Base-by-base conservation (phyloP, 345 rosid species). In the Syzygium aqueum region DNA sequence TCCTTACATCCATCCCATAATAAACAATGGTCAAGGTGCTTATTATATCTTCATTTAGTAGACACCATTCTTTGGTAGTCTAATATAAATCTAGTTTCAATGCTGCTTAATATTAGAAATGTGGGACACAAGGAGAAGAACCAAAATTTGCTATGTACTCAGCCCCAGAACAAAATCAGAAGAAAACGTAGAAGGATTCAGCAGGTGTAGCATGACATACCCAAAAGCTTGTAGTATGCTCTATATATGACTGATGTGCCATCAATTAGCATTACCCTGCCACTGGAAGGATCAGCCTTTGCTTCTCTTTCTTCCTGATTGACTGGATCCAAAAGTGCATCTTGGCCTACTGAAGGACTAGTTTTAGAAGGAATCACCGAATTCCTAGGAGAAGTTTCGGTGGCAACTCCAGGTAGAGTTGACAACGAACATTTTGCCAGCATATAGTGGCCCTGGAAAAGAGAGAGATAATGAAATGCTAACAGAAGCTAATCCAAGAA, bases 201-300 rank as follows among this genome's bases (percentile, higher is more conserved):
- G 30, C n/a, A 37, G 19, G 21, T 28, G n/a, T 52, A 40, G 27
- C 53, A 85, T 13, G 33, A 40, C 87, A 87, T 92, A 97, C 99
- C 99, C 91, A 97, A 89, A 88, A 96, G 97, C 96, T 97, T 97
- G 94, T 91, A 96, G 93, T 97, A 97, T 85, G 98, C 96, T 93
- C 99, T 92, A 90, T 96, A 97, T 37, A 97, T 95, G 91, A 97
- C 87, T 49, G 99, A 93, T 56, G 99, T 95, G 84, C 99, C 99
- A 91, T 97, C 99, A 88, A 97, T 92, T 84, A 97, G 98, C 99
- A 97, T 95, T 86, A 96, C 93, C 93, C 98, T 92, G 52, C 95
- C 94, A 90, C 93, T 88, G 2, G 94, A 92, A 77, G 91, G 57
- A 87, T 87, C 90, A 86, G 83, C 88, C 89, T 89, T 89, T 77